A percentile compares a stretch with the other conserved stretches of the same genome.
Evolutionary conservation across 2,329 filamentous ascomycete species (phyloP).

Genomic region (Sporothrix brunneoviolacea): DNA sequence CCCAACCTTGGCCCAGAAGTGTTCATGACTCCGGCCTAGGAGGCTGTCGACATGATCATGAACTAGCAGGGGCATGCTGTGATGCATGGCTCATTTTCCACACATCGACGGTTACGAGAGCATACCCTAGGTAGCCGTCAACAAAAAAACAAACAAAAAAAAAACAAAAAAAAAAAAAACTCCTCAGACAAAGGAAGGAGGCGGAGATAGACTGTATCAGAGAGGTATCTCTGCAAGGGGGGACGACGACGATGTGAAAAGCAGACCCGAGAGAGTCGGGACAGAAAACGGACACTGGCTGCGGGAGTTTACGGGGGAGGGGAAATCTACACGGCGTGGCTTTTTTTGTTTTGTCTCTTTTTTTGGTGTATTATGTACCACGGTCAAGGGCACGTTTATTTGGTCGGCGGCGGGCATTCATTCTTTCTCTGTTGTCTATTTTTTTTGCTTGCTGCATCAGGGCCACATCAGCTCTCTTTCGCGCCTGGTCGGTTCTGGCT

Average conservation of each 20-base stretch:
- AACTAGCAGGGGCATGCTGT: not conserved
- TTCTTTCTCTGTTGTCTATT: not conserved
- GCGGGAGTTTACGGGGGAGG: not conserved
- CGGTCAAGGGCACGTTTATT: not conserved
- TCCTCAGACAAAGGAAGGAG: too few species aligned
- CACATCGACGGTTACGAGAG: too few species aligned
- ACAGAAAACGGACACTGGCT: not conserved
- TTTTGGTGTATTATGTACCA: not conserved
- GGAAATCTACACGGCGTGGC: not conserved
- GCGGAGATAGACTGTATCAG: too few species aligned
- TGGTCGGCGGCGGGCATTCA: not conserved
- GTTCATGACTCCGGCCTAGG: constrained; percentile 13
- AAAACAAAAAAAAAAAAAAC: too few species aligned
- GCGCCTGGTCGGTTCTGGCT: not conserved
- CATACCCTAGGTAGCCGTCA: too few species aligned
- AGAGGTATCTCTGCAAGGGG: too few species aligned
- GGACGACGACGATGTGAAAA: too few species aligned
- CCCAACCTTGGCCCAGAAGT: constrained; percentile 18
- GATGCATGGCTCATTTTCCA: too few species aligned
- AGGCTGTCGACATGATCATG: not conserved
- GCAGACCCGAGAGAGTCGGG: too few species aligned
- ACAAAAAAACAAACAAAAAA: too few species aligned
- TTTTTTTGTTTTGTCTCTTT: not conserved
- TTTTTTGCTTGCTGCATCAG: not conserved
- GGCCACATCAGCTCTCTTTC: not conserved